Evolutionary conservation across 768 basidiomycete genomes (phyloP).

Genomic region (Leccinum uliginosum): DNA sequence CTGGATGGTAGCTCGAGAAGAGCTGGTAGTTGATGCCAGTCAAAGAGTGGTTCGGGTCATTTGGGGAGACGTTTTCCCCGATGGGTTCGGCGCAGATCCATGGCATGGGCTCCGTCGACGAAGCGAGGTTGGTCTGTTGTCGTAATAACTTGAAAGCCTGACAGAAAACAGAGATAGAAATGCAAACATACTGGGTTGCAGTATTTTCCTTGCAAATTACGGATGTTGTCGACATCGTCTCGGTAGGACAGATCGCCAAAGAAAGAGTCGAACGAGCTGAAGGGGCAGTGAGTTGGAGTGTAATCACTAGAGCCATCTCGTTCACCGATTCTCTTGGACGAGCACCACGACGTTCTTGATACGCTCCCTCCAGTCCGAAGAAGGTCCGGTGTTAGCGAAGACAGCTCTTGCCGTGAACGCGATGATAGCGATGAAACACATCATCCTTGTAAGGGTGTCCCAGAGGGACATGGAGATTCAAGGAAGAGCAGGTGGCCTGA

Average conservation of each 20-base stretch:
- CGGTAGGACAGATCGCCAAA: constrained; percentile 27
- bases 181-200: constrained; percentile 20
- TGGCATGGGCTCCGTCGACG: neutral
- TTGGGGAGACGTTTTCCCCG: constrained; percentile 17
- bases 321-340: constrained; percentile 25
- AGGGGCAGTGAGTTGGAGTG: neutral
- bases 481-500: neutral
- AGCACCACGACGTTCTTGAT: constrained; percentile 27
- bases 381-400: neutral
- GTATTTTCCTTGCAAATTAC: constrained; percentile 15
- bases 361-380: constrained; percentile 19
- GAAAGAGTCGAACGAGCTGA: constrained; percentile 24
- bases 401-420: neutral
- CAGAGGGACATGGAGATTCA: neutral
- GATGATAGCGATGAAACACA: constrained; percentile 5
- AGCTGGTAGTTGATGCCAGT: constrained; percentile 23
- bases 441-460: constrained; percentile 8
- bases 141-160: neutral
- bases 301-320: neutral
- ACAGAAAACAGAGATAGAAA: neutral
- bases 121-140: constrained; percentile 13
- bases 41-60: constrained; percentile 25
- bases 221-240: constrained; percentile 21
- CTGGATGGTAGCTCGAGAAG: too few species aligned
- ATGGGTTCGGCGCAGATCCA: constrained; percentile 18